phyloP scores from a whole-genome alignment of 176 grass and related monocot species.

The Ensete glaucum region DNA sequence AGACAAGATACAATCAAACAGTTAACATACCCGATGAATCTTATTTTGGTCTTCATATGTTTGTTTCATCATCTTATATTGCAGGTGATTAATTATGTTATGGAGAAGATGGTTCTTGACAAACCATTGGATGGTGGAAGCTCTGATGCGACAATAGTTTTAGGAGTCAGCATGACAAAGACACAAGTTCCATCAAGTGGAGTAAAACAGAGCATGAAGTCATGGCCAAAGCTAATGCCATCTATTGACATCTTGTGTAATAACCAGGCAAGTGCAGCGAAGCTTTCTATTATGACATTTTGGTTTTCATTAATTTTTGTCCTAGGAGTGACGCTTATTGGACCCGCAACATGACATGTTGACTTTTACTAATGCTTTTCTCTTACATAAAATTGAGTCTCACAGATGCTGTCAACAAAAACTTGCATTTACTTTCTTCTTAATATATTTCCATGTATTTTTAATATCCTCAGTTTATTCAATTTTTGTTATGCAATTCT shows the following conservation, averaged over 20 bases:
- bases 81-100: constrained; percentile 80
- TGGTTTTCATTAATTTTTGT: background rate
- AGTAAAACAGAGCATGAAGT: constrained; percentile 48
- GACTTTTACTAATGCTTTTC: background rate
- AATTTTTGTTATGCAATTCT: too few species aligned
- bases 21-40: background rate
- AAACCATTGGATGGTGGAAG: constrained; percentile 54
- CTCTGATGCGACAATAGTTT: constrained; percentile 41
- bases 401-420: too few species aligned
- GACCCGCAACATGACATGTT: background rate
- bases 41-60: background rate
- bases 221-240: constrained; percentile 58
- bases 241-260: constrained; percentile 81
- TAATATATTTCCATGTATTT: too few species aligned
- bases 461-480: too few species aligned
- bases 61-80: constrained; percentile 3
- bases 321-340: background rate
- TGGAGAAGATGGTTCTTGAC: constrained; percentile 69
- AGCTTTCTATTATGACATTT: constrained; percentile 1
- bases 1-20: background rate
- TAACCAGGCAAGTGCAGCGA: constrained; percentile 55
- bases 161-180: constrained; percentile 47
- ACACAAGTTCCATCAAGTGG: constrained; percentile 32
- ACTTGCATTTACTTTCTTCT: too few species aligned
- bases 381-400: background rate